These are phyloP conservation scores for Podila clonocystis DNA, from an alignment of 192 early-diverging fungal genomes.

Conservation along the genomic window DNA sequence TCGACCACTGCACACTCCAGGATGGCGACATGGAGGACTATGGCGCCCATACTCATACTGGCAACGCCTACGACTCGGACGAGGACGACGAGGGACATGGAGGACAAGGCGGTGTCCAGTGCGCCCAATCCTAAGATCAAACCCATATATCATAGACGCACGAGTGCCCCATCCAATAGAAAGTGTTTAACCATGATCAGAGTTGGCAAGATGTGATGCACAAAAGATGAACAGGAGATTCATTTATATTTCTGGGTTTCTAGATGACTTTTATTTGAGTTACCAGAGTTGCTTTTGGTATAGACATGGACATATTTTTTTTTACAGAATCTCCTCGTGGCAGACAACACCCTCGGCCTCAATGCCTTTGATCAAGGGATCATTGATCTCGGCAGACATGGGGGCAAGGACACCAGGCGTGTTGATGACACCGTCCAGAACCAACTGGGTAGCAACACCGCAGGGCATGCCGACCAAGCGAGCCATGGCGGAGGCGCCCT, in stretches of 20 bases:
- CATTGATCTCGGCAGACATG: conserved; percentile 87
- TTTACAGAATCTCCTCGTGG: conserved; percentile 79
- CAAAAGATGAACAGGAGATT: no score
- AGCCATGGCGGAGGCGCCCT: conserved; percentile 91
- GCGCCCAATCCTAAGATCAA: conserved; percentile 54
- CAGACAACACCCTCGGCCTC: conserved; percentile 91
- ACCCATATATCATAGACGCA: not conserved
- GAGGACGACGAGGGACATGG: conserved; percentile 49
- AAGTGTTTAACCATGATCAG: no score
- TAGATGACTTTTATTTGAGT: no score
- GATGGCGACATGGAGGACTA: conserved; percentile 56
- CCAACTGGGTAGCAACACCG: conserved; percentile 93
- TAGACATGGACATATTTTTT: not conserved
- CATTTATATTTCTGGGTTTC: no score
- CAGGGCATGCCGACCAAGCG: conserved; percentile 97
- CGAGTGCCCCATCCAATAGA: no score
- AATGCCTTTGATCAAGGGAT: conserved; percentile 89
- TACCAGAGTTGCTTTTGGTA: not conserved
- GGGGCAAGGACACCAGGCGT: conserved; percentile 92
- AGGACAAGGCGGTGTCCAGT: conserved; percentile 50
- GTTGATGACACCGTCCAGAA: conserved; percentile 84
- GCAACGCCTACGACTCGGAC: conserved; percentile 64
- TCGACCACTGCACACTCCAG: conserved; percentile 58
- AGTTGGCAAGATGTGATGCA: no score
- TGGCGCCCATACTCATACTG: conserved; percentile 49